Conservation (phyloP, 2,329 filamentous ascomycete species). For the Cordyceps fumosorosea region DNA sequence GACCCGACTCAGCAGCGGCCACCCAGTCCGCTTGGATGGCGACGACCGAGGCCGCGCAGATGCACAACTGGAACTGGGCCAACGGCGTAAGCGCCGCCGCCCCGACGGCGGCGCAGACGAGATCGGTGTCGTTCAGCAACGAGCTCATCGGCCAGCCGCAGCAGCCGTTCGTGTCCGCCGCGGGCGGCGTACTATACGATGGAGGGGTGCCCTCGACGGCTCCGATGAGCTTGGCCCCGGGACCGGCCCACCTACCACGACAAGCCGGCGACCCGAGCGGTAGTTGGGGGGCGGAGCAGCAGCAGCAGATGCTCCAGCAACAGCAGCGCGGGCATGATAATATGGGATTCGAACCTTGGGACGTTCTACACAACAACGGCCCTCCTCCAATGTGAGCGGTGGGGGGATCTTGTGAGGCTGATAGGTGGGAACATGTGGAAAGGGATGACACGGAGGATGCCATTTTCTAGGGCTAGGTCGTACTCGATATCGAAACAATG, state of each 20-base stretch:
- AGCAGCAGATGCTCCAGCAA: background rate
- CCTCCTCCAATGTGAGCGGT: background rate
- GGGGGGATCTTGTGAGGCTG: too few species aligned
- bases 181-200: background rate
- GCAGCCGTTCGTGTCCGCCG: background rate
- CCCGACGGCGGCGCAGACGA: background rate
- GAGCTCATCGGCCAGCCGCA: background rate
- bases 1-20: background rate
- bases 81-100: background rate
- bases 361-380: background rate
- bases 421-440: too few species aligned
- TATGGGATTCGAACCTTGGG: background rate
- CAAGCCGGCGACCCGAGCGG: background rate
- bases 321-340: background rate
- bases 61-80: background rate
- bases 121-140: background rate
- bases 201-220: background rate
- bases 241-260: background rate
- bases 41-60: background rate
- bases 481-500: background rate
- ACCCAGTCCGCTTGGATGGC: background rate
- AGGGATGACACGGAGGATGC: too few species aligned
- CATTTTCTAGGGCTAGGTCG: background rate
- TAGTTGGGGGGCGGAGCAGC: background rate
- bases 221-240: background rate